Evolutionary conservation across 2,329 filamentous ascomycete species (phyloP).

Genomic region (Corniculantispora saksenae): DNA sequence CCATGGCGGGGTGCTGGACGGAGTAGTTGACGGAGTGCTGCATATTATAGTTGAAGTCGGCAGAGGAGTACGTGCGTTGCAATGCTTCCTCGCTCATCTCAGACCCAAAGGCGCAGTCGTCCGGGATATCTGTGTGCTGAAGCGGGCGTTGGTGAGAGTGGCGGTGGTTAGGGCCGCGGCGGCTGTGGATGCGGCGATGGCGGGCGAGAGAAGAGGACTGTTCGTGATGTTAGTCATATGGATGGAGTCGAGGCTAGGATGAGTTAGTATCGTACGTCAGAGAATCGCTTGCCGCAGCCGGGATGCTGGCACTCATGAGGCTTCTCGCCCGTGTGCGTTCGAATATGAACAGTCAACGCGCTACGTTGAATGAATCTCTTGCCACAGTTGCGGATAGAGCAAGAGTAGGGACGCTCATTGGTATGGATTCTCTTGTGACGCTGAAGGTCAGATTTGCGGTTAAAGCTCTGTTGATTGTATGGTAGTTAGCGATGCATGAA

Average conservation of each 20-base stretch:
- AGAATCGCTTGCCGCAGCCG: constrained; percentile 69
- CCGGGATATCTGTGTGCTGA: constrained; percentile 54
- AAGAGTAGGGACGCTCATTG: constrained; percentile 68
- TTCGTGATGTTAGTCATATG: constrained; percentile 4
- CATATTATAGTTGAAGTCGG: constrained; percentile 51
- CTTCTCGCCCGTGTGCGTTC: constrained; percentile 72
- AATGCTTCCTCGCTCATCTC: constrained; percentile 54
- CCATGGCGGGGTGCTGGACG: constrained; percentile 36
- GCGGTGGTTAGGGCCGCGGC: constrained; percentile 66
- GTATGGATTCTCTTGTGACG: constrained; percentile 72
- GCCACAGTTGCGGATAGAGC: constrained; percentile 59
- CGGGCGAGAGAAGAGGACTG: constrained; percentile 67
- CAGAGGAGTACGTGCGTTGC: constrained; percentile 56
- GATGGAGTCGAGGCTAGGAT: not conserved
- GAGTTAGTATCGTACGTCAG: constrained; percentile 58
- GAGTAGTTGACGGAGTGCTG: constrained; percentile 47
- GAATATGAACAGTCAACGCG: constrained; percentile 69
- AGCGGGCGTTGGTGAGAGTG: constrained; percentile 61
- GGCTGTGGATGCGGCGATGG: constrained; percentile 66
- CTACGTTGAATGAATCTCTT: constrained; percentile 74
- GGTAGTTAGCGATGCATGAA: constrained; percentile 7
- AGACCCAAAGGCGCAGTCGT: constrained; percentile 58
- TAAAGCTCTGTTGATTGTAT: constrained; percentile 60
- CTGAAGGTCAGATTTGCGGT: constrained; percentile 70
- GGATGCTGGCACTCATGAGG: constrained; percentile 67